Base-by-base conservation (phyloP, 1,284 basidiomycete genomes). In the Cryptococcus amylolentus region DNA sequence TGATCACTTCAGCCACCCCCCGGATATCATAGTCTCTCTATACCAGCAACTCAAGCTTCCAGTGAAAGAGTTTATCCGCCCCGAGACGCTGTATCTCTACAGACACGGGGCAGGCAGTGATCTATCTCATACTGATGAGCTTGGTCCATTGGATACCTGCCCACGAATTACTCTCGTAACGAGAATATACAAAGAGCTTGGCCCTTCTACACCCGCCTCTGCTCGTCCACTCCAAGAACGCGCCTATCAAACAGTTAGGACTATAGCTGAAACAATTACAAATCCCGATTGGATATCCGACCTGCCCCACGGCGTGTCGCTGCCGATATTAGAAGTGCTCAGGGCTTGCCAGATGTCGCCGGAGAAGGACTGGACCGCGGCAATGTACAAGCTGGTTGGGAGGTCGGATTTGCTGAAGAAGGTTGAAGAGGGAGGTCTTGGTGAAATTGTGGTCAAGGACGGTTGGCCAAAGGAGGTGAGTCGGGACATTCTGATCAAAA, bases 251-350 rank as follows among this genome's bases (percentile, higher is more conserved):
- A 84, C 86, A 0, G 81, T 92, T 13, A 76, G 81, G 18, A 74
- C 79, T 27, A 83, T 93, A 77, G 81, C 90, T 27, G 72, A 78
- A 1, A 68, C 78, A 13, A 73, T 80, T 3, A 78, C 85, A 45
- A 82, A 81, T 52, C 68, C 73, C 16, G 81, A 80, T 61, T 86
- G 64, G 68, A 84, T 76, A 73, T 82, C 65, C 65, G 63, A 70
- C 23, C 57, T 82, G 3, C 85, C 90, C 1, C 73, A 89, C 6
- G 89, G 88, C 0, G 77, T 95, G 16, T 84, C 87, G 1, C 79
- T 90, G 8, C 92, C 93, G 0, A 77, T 97, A 5, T 79, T 86
- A 52, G 94, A 98, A 73, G 89, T 88, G 5, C 80, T 89, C 26
- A 80, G 91, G 52, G 86, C 86, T 10, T 90, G 88, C 64, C 91